phyloP scores from a whole-genome alignment of 495 filamentous ascomycete genomes.

The Aspergillus coremiiformis region DNA sequence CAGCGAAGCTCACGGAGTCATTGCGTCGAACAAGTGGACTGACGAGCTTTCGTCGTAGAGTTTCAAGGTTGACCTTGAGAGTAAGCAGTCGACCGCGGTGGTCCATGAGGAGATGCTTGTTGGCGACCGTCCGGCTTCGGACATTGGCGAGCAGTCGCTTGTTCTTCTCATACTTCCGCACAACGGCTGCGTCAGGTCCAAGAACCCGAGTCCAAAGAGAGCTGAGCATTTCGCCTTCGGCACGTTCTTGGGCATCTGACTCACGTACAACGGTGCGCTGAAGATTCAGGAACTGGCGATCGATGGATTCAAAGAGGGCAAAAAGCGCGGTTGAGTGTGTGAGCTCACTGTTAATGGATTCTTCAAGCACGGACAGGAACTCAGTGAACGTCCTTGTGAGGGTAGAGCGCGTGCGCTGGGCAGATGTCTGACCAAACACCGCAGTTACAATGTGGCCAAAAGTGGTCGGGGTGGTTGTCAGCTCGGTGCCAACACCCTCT shows the following conservation, averaged over 20 bases:
- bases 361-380: conserved; percentile 79
- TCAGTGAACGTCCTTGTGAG: conserved; percentile 82
- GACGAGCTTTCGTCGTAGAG: conserved; percentile 65
- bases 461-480: conserved; percentile 48
- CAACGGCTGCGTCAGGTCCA: conserved; percentile 57
- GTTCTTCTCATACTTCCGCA: conserved; percentile 87
- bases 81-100: conserved; percentile 73
- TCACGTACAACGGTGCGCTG: conserved; percentile 82
- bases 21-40: conserved; percentile 69
- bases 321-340: conserved; percentile 69
- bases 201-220: conserved; percentile 81
- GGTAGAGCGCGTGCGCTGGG: conserved; percentile 70
- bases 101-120: conserved; percentile 74
- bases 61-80: conserved; percentile 76
- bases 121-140: conserved; percentile 71
- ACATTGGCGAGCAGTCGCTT: conserved; percentile 65
- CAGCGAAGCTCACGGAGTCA: conserved; percentile 40
- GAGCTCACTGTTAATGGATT: conserved; percentile 77
- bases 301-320: conserved; percentile 76
- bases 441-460: conserved; percentile 58
- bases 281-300: conserved; percentile 79
- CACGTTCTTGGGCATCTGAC: conserved; percentile 65
- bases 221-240: conserved; percentile 70
- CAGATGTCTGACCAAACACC: conserved; percentile 69
- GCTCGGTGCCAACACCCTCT: conserved; percentile 36